These are phyloP conservation scores for Phytophthora lateralis DNA, from an alignment of 352 stramenopile genomes.

Conservation along the genomic window DNA sequence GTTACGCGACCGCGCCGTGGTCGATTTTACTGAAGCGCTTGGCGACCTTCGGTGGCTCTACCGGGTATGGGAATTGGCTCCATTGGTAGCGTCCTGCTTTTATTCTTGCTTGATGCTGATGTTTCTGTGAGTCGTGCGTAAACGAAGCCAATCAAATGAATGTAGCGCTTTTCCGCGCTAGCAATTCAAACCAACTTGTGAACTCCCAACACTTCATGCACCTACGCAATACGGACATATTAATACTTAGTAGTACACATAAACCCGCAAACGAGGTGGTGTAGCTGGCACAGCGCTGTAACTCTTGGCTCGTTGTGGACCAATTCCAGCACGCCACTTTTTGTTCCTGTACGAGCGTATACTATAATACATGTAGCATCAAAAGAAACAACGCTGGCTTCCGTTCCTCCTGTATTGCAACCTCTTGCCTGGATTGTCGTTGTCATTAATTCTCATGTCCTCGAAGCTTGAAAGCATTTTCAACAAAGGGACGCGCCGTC, in stretches of 20 bases:
- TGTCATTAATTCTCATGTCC: slow-evolving; percentile 5
- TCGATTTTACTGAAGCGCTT: slow-evolving; percentile 24
- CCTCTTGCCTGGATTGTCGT: slow-evolving; percentile 1
- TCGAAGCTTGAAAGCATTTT: slow-evolving; percentile 2
- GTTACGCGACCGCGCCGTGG: slow-evolving; percentile 22
- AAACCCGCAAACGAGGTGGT: too few species aligned
- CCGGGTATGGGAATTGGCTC: background rate
- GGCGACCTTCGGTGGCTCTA: background rate
- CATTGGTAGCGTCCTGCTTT: background rate
- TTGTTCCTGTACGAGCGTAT: background rate
- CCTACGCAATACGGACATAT: too few species aligned
- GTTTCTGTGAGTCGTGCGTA: slow-evolving; percentile 9
- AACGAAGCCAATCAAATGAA: slow-evolving; percentile 14
- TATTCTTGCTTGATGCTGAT: slow-evolving; percentile 6
- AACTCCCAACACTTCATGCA: too few species aligned
- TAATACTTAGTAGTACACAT: too few species aligned
- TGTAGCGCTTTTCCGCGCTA: slow-evolving; percentile 8
- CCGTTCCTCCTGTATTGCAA: background rate
- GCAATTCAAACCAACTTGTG: background rate
- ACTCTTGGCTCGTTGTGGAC: too few species aligned
- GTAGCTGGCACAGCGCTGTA: too few species aligned
- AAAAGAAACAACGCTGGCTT: background rate
- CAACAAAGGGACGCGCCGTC: background rate
- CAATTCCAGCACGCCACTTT: too few species aligned
- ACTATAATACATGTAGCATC: too few species aligned